Percentiles rank a stretch among this genome's conserved stretches.
phyloP scores from a whole-genome alignment of 495 filamentous ascomycete genomes.

The Penicillium riverlandense region DNA sequence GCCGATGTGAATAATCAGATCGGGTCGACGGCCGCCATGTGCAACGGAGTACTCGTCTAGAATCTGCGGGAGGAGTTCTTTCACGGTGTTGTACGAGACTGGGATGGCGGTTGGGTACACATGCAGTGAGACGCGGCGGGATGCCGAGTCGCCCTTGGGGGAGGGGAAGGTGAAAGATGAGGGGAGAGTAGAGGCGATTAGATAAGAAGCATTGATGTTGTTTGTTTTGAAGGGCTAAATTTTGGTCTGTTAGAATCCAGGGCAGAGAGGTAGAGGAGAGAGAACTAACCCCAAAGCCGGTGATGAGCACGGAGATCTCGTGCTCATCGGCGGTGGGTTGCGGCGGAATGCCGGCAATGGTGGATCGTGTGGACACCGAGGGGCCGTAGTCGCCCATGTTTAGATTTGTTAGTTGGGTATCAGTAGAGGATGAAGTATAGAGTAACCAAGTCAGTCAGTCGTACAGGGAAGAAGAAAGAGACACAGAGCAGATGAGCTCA shows the following conservation, averaged over 20 bases:
- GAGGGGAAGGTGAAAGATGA: conserved; percentile 22
- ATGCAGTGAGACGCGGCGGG: conserved; percentile 55
- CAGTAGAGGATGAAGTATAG: background rate
- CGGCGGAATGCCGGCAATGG: conserved; percentile 11
- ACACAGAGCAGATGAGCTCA: no score
- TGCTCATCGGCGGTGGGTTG: conserved; percentile 8
- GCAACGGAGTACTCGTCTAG: conserved; percentile 28
- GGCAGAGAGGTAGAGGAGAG: conserved; percentile 5
- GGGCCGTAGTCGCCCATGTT: conserved; percentile 37
- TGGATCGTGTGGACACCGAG: conserved; percentile 7
- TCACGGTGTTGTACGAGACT: conserved; percentile 62
- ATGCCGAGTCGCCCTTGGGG: conserved; percentile 2
- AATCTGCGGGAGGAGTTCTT: conserved; percentile 52
- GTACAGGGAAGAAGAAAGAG: no score
- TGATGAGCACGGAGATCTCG: conserved; percentile 62
- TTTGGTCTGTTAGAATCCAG: conserved; percentile 1
- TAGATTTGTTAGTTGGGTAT: background rate
- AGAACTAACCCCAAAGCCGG: conserved; percentile 63
- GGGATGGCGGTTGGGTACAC: conserved; percentile 59
- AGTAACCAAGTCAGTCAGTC: background rate
- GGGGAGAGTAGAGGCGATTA: conserved; percentile 53
- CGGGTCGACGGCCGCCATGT: conserved; percentile 42
- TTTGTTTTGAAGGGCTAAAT: conserved; percentile 60
- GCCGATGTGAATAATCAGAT: conserved; percentile 71
- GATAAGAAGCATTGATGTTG: conserved; percentile 63